A percentile compares a stretch with the other conserved stretches of the same genome.
These are phyloP conservation scores for Balakata baccata DNA, from an alignment of 345 rosid genomes.

Conservation along the genomic window DNA sequence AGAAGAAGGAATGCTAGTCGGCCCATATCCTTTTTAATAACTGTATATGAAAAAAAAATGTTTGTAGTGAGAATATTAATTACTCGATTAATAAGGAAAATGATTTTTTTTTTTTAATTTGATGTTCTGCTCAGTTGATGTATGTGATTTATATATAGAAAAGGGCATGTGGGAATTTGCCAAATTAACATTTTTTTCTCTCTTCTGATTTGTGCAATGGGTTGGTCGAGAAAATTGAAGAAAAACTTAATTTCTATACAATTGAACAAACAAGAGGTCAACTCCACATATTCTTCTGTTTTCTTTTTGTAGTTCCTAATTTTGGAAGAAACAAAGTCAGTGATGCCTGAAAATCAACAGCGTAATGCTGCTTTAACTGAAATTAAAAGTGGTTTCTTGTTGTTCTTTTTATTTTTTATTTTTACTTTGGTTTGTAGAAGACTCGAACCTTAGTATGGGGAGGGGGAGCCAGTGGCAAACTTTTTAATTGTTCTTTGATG, in stretches of 20 bases:
- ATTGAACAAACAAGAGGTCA: neutral
- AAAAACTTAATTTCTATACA: neutral
- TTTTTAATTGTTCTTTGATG: too few species aligned
- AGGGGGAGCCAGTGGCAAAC: too few species aligned
- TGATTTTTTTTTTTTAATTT: too few species aligned
- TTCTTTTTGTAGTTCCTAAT: too few species aligned
- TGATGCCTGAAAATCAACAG: too few species aligned
- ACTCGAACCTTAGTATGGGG: too few species aligned
- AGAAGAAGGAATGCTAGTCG: constrained; percentile 5
- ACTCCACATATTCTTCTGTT: neutral
- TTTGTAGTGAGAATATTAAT: neutral
- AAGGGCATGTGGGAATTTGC: constrained; percentile 13
- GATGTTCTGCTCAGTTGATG: neutral
- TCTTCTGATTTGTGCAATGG: neutral
- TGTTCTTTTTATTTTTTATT: too few species aligned
- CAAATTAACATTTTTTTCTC: constrained; percentile 7
- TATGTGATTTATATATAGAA: constrained; percentile 10
- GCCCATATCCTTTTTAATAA: constrained; percentile 13
- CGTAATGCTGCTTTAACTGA: too few species aligned
- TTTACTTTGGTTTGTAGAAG: too few species aligned
- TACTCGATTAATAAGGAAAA: neutral
- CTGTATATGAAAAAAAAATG: neutral
- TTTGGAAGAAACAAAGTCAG: too few species aligned
- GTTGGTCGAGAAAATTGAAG: neutral
- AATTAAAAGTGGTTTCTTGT: too few species aligned